phyloP scores from a whole-genome alignment of 2,329 filamentous ascomycete genomes.

The Epichloe sibirici region DNA sequence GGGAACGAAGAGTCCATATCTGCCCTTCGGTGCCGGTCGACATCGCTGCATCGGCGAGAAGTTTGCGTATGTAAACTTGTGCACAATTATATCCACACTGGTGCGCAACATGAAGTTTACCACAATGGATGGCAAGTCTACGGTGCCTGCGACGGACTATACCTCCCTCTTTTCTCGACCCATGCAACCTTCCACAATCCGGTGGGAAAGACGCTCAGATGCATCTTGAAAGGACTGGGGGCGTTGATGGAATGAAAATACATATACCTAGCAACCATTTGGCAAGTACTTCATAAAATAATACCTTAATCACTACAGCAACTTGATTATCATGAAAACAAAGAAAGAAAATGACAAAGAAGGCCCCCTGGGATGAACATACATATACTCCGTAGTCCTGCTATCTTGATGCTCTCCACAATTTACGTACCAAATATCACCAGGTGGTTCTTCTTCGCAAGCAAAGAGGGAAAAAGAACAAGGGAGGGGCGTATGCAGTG shows the following conservation, averaged over 20 bases:
- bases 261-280: neutral
- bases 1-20: constrained; percentile 77
- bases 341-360: neutral
- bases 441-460: too few species aligned
- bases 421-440: too few species aligned
- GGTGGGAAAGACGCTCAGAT: constrained; percentile 19
- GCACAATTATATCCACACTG: constrained; percentile 50
- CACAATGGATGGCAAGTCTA: constrained; percentile 41
- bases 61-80: constrained; percentile 67
- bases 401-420: neutral
- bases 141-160: constrained; percentile 54
- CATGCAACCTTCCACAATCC: constrained; percentile 18
- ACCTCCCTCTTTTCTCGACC: constrained; percentile 33
- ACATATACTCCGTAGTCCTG: too few species aligned
- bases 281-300: neutral
- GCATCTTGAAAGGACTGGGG: neutral
- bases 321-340: neutral
- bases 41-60: constrained; percentile 96
- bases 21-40: constrained; percentile 85
- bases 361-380: neutral
- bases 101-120: constrained; percentile 48
- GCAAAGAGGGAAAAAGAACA: too few species aligned
- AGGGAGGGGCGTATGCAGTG: too few species aligned
- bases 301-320: neutral
- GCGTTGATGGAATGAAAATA: neutral